Base-by-base conservation (phyloP, 352 stramenopile genomes). In the Globisporangium sylvaticum region DNA sequence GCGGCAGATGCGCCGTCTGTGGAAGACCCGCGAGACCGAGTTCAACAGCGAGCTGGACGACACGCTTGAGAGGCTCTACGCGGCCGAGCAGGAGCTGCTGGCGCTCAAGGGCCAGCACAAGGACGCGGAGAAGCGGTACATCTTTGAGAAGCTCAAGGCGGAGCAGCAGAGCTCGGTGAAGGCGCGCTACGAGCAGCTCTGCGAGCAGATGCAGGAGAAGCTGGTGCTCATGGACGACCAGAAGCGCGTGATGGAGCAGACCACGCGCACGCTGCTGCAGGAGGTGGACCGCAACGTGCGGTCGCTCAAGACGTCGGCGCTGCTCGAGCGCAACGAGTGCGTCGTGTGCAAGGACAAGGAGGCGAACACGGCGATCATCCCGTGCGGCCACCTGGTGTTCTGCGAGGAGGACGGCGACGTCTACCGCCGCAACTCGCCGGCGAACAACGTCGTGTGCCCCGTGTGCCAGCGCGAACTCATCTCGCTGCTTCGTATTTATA, bases 151-250 rank as follows among this genome's bases (percentile, higher is more conserved):
- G 54, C 74, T 81, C 46, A 80, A 84, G 58, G 71, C 73, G 1
- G 86, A 94, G 66, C 86, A 94, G 71, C 81, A 94, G 60, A 89
- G 76, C 62, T 88, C 80, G 2, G 84, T 95, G n/a, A 91, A 90
- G 55, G 61, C 68, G 12, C 75, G 77, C 32, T 95, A 95, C 70
- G 79, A 91, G 25, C 78, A 89, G 58, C 71, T 95, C 4, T 92
- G 84, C 53, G 79, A 83, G 64, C 80, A 91, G 61, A 87, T 93
- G 78, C 76, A 86, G 55, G 83, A 87, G 22, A 87, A 88, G 48
- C 76, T 95, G 68, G 71, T 65, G 3, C 77, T 78, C 12, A 71
- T 90, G 18, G 76, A 85, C 20, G 82, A 93, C 57, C 83, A 95
- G 56, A 87, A 92, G 74, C 81, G 86, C 18, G 67, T 93, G 55